Percentiles rank a stretch among this genome's conserved stretches.
These are phyloP conservation scores for Cyathus striatus DNA, from an alignment of 768 basidiomycete species.

Conservation along the genomic window DNA sequence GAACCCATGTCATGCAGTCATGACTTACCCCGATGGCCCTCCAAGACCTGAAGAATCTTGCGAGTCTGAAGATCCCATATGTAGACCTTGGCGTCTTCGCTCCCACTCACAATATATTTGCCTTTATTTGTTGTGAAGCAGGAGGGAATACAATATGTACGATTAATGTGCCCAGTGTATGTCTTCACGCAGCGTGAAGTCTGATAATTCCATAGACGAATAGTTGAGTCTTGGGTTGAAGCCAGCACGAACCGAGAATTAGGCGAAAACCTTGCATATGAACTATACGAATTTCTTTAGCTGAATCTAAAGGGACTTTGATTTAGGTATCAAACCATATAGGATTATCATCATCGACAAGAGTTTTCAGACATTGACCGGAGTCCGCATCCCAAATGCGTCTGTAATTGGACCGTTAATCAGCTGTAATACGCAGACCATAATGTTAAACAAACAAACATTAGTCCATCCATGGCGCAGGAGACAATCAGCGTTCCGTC, in stretches of 20 bases:
- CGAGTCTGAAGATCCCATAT: slow-evolving; percentile 88
- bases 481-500: slow-evolving; percentile 95
- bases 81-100: slow-evolving; percentile 84
- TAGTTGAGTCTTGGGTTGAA: slow-evolving; percentile 90
- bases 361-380: slow-evolving; percentile 94
- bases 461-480: slow-evolving; percentile 94
- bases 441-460: slow-evolving; percentile 49
- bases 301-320: slow-evolving; percentile 1
- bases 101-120: slow-evolving; percentile 80
- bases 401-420: slow-evolving; percentile 33
- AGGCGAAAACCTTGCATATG: slow-evolving; percentile 87
- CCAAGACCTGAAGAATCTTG: slow-evolving; percentile 65
- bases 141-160: slow-evolving; percentile 75
- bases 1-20: too few species aligned
- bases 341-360: slow-evolving; percentile 95
- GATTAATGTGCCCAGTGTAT: slow-evolving; percentile 81
- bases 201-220: slow-evolving; percentile 93
- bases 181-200: slow-evolving; percentile 90
- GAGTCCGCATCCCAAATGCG: slow-evolving; percentile 98
- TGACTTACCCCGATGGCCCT: slow-evolving; percentile 72
- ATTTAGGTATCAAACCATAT: slow-evolving; percentile 76
- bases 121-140: slow-evolving; percentile 58
- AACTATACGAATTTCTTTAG: slow-evolving; percentile 37
- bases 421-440: neutral
- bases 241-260: slow-evolving; percentile 88